phyloP scores from a whole-genome alignment of 768 basidiomycete species.

The Tephrocybe sp. region DNA sequence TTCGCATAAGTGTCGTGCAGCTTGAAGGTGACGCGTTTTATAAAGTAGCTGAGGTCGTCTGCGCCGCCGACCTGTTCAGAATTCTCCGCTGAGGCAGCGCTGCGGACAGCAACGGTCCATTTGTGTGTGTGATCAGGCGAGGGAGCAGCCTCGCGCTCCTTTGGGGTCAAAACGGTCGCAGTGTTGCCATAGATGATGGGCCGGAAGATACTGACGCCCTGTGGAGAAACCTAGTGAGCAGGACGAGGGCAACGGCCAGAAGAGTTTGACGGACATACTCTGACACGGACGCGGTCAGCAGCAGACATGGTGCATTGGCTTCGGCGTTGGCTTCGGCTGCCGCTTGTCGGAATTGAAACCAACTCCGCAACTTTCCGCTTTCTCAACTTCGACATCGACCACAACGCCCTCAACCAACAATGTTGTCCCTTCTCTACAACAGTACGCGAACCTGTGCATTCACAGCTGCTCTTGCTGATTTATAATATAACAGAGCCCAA shows the following conservation, averaged over 20 bases:
- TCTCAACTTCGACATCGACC: slow-evolving; percentile 19
- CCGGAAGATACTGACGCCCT: slow-evolving; percentile 87
- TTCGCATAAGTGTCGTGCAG: slow-evolving; percentile 95
- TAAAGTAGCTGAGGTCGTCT: slow-evolving; percentile 88
- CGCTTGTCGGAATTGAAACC: slow-evolving; percentile 28
- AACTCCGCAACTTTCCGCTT: slow-evolving; percentile 46
- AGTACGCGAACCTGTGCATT: slow-evolving; percentile 41
- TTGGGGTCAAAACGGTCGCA: slow-evolving; percentile 71
- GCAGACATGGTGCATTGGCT: slow-evolving; percentile 38
- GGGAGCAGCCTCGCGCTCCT: slow-evolving; percentile 60
- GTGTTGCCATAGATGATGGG: slow-evolving; percentile 97
- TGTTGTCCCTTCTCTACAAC: slow-evolving; percentile 61
- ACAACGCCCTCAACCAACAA: slow-evolving; percentile 29
- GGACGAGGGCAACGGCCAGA: slow-evolving; percentile 11
- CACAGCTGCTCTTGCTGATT: background rate
- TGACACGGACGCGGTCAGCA: slow-evolving; percentile 76
- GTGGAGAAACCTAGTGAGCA: slow-evolving; percentile 13
- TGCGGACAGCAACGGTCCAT: slow-evolving; percentile 95
- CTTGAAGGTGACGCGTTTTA: slow-evolving; percentile 97
- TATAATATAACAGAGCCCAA: slow-evolving; percentile 50
- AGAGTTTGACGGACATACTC: slow-evolving; percentile 49
- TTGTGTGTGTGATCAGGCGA: slow-evolving; percentile 85
- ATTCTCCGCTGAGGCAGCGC: slow-evolving; percentile 74
- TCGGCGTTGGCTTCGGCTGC: slow-evolving; percentile 36
- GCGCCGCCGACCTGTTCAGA: slow-evolving; percentile 84